Evolutionary conservation across 164 flowering plant species (phyloP).

Genomic region (Tetracentron sinense): DNA sequence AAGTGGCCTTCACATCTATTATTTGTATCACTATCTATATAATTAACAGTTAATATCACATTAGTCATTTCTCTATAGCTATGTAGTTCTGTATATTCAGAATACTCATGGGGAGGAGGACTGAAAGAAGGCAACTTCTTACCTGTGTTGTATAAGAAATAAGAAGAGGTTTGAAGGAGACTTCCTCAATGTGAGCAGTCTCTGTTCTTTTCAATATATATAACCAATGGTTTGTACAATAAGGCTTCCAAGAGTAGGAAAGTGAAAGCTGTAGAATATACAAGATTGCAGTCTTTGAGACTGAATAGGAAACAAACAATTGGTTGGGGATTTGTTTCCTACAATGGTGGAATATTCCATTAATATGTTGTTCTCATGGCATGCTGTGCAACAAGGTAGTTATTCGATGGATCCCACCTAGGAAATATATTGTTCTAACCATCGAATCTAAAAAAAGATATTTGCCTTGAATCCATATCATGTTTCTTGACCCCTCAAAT

Average conservation of each 20-base stretch:
- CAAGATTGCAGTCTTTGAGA: too few relatives aligned
- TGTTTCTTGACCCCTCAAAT: not conserved
- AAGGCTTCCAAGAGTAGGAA: too few relatives aligned
- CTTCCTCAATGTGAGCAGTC: too few relatives aligned
- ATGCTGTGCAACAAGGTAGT: not conserved
- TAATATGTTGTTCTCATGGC: too few relatives aligned
- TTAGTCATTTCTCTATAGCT: not conserved
- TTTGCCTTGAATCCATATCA: not conserved
- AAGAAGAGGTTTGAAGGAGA: too few relatives aligned
- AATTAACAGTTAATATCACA: not conserved
- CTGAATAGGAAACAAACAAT: too few relatives aligned
- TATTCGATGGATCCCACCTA: not conserved
- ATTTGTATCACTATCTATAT: not conserved
- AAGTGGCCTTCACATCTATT: slow-evolving; percentile 10
- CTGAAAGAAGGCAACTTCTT: not conserved
- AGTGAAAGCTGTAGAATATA: too few relatives aligned
- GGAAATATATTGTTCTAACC: not conserved
- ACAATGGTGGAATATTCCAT: too few relatives aligned
- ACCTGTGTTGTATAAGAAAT: not conserved
- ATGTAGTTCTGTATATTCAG: not conserved
- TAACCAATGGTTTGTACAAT: too few relatives aligned
- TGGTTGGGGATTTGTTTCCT: too few relatives aligned
- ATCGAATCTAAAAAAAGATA: not conserved
- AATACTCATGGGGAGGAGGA: not conserved
- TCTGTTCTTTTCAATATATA: too few relatives aligned